These are phyloP conservation scores for Polyplosphaeria fusca DNA, from an alignment of 495 filamentous ascomycete genomes.

Conservation along the genomic window DNA sequence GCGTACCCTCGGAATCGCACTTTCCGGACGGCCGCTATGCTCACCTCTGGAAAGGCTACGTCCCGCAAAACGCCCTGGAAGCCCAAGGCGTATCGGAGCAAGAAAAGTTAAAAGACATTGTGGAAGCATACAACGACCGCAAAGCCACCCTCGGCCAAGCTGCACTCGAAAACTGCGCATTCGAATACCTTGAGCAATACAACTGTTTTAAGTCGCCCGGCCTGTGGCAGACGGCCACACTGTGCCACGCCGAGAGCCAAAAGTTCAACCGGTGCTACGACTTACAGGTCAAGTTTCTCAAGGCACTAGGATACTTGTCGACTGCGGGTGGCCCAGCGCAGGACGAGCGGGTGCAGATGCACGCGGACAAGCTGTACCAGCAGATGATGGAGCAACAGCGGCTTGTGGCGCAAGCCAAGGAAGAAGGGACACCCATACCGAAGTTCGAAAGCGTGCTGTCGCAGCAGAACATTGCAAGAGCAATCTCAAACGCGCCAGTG, in stretches of 20 bases:
- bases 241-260: conserved; percentile 71
- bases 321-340: conserved; percentile 58
- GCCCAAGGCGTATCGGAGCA: conserved; percentile 62
- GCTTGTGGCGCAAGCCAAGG: conserved; percentile 62
- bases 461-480: conserved; percentile 21
- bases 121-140: conserved; percentile 80
- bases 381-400: conserved; percentile 75
- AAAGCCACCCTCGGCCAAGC: conserved; percentile 72
- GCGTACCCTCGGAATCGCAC: conserved; percentile 53
- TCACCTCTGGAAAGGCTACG: conserved; percentile 88
- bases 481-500: neutral
- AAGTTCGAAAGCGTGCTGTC: conserved; percentile 33
- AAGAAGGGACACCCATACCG: conserved; percentile 32
- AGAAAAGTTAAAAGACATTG: conserved; percentile 69
- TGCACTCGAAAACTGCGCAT: conserved; percentile 88
- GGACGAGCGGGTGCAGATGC: conserved; percentile 92
- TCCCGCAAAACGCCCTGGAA: conserved; percentile 61
- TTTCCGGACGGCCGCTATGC: conserved; percentile 86
- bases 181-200: conserved; percentile 72
- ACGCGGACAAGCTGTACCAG: conserved; percentile 85
- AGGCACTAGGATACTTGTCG: conserved; percentile 84
- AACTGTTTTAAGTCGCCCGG: conserved; percentile 70
- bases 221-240: conserved; percentile 56
- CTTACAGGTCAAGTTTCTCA: conserved; percentile 81
- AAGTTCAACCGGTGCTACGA: conserved; percentile 76